Evolutionary conservation across 1,139 yeast species (phyloP).

Genomic region (Diutina sp.): DNA sequence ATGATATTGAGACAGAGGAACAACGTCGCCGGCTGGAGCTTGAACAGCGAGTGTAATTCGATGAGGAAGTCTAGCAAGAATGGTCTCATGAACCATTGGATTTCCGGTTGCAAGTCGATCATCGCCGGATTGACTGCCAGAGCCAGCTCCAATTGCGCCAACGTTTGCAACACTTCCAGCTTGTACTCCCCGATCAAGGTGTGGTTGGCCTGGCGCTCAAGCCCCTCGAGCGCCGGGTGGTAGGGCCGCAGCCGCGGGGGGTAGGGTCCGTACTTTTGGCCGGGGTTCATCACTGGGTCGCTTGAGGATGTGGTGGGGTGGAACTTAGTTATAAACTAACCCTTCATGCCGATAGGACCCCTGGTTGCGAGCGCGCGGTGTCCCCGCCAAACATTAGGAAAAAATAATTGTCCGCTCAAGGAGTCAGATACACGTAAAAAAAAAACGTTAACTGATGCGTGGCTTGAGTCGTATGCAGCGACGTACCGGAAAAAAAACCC

Average conservation of each 20-base stretch:
- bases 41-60: conserved; percentile 70
- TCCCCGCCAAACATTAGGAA: neutral
- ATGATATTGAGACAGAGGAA: conserved; percentile 71
- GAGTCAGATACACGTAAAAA: neutral
- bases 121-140: conserved; percentile 48
- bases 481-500: neutral
- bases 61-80: conserved; percentile 70
- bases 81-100: conserved; percentile 90
- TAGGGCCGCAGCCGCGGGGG: conserved; percentile 10
- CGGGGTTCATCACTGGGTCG: neutral
- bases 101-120: conserved; percentile 87
- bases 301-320: neutral
- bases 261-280: neutral
- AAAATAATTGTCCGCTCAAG: neutral
- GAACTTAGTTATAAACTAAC: neutral
- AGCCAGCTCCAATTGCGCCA: conserved; percentile 16
- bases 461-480: neutral
- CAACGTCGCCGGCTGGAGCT: conserved; percentile 66
- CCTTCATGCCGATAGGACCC: neutral
- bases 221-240: conserved; percentile 28
- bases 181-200: conserved; percentile 28
- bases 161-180: conserved; percentile 7
- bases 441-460: neutral
- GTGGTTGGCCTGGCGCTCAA: conserved; percentile 34
- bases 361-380: neutral